Conservation (phyloP, 306 rosid species). For the Quercus rubra region DNA sequence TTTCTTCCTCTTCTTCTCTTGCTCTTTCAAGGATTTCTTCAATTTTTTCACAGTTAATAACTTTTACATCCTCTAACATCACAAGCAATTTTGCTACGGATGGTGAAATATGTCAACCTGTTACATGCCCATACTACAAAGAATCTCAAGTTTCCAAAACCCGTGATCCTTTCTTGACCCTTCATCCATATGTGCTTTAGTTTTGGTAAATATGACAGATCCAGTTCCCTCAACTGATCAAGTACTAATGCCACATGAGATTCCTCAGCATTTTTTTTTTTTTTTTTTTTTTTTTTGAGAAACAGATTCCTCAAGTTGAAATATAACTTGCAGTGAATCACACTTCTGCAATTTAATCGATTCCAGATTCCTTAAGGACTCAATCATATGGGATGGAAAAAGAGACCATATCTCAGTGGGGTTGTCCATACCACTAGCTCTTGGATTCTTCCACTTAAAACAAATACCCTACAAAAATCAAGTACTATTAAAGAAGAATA, state of each 20-base stretch:
- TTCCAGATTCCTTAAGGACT: neutral
- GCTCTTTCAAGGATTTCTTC: neutral
- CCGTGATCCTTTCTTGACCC: neutral
- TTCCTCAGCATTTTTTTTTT: no score
- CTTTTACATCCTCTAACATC: neutral
- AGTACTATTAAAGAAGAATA: no score
- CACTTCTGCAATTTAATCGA: neutral
- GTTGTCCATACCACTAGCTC: neutral
- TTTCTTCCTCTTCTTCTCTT: neutral
- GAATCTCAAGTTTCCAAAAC: neutral
- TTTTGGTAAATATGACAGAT: rapidly evolving
- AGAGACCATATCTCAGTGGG: neutral
- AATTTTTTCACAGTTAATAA: rapidly evolving
- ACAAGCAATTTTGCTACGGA: no score
- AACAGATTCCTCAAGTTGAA: neutral
- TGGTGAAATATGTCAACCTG: neutral
- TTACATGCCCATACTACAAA: rapidly evolving
- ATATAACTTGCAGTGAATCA: neutral
- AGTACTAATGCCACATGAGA: neutral
- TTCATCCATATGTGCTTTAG: neutral
- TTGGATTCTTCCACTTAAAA: no score
- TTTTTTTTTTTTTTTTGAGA: no score
- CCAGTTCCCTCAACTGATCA: neutral
- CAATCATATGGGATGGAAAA: neutral
- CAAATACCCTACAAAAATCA: no score